Evolutionary conservation across 192 early-diverging fungal species (phyloP).

Genomic region (Polychytrium aggregatum): DNA sequence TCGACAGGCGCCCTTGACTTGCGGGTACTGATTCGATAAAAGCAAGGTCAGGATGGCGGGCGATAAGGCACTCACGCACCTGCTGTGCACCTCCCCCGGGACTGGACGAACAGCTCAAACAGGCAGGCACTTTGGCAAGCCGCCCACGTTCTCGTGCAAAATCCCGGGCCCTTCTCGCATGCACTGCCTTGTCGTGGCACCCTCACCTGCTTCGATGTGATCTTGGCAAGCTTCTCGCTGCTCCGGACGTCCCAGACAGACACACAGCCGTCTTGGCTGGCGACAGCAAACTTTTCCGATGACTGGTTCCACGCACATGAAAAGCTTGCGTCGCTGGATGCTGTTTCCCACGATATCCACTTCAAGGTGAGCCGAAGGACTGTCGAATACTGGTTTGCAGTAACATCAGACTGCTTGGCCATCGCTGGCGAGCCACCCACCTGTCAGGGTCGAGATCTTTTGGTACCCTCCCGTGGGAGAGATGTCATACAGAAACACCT

Average conservation of each 20-base stretch:
- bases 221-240: constrained; percentile 63
- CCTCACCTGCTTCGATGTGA: constrained; percentile 64
- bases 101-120: not conserved
- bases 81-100: not conserved
- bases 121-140: not conserved
- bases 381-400: no score
- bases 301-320: constrained; percentile 92
- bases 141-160: not conserved
- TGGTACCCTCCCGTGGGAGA: constrained; percentile 55
- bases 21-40: constrained; percentile 33
- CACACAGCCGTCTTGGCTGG: constrained; percentile 86
- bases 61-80: no score
- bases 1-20: constrained; percentile 67
- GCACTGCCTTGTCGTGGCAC: no score
- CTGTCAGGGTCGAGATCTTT: constrained; percentile 59
- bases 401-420: not conserved
- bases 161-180: not conserved
- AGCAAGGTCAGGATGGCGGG: not conserved
- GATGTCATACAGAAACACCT: constrained; percentile 78
- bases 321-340: constrained; percentile 75
- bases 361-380: no score
- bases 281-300: constrained; percentile 90
- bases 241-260: constrained; percentile 85
- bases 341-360: constrained; percentile 22
- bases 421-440: no score